Conservation (phyloP, 1,284 basidiomycete genomes). For the Melampsora abietis-canadensis region DNA sequence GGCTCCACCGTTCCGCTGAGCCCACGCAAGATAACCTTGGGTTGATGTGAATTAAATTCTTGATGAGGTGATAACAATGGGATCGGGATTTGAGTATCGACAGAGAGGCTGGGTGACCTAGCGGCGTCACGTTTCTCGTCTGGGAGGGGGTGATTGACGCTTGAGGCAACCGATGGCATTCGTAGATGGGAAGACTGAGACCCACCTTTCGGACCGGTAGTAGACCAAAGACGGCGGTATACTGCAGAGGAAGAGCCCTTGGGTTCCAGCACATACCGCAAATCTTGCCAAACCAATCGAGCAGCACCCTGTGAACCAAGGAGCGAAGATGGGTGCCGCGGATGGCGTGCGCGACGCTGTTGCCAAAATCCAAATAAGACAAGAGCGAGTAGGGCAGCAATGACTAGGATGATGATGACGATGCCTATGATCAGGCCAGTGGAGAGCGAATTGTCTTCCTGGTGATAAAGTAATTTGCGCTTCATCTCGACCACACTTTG, state of each 20-base stretch:
- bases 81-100: slow-evolving; percentile 48
- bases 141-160: neutral
- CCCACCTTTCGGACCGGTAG: slow-evolving; percentile 3
- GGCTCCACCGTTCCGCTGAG: slow-evolving; percentile 68
- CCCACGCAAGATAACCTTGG: slow-evolving; percentile 61
- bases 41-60: slow-evolving; percentile 14
- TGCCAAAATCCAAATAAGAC: slow-evolving; percentile 63
- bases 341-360: slow-evolving; percentile 64
- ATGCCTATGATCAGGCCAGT: slow-evolving; percentile 81
- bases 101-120: slow-evolving; percentile 46
- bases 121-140: slow-evolving; percentile 4
- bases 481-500: slow-evolving; percentile 68
- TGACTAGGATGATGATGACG: slow-evolving; percentile 69
- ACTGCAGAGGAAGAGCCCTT: neutral
- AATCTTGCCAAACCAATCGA: slow-evolving; percentile 65
- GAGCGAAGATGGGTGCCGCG: slow-evolving; percentile 51
- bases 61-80: slow-evolving; percentile 16
- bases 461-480: slow-evolving; percentile 44
- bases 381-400: slow-evolving; percentile 62
- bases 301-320: slow-evolving; percentile 57
- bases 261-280: slow-evolving; percentile 60
- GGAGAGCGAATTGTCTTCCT: slow-evolving; percentile 58
- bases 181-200: neutral
- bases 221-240: slow-evolving; percentile 20
- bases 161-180: neutral